Conservation (phyloP, 306 rosid genomes). For the Ziziphus jujuba region DNA sequence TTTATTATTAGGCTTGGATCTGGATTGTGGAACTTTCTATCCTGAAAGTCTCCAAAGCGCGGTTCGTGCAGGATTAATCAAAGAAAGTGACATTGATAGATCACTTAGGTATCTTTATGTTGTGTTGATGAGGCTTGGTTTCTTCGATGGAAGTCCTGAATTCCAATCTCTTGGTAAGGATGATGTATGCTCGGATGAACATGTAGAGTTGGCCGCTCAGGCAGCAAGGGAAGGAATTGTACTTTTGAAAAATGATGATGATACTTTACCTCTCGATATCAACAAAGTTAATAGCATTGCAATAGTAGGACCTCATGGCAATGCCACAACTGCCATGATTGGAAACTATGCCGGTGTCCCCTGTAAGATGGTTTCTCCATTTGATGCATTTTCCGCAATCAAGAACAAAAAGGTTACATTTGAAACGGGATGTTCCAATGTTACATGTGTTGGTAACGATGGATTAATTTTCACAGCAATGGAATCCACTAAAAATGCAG, state of each 20-base stretch:
- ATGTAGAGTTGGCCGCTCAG: slow-evolving; percentile 22
- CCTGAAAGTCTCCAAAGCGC: slow-evolving; percentile 5
- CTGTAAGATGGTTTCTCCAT: slow-evolving; percentile 12
- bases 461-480: slow-evolving; percentile 9
- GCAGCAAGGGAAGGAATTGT: slow-evolving; percentile 36
- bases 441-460: slow-evolving; percentile 5
- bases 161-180: slow-evolving; percentile 9
- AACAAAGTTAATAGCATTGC: not conserved
- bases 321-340: slow-evolving; percentile 24
- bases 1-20: slow-evolving; percentile 6
- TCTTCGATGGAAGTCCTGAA: slow-evolving; percentile 21
- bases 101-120: slow-evolving; percentile 10
- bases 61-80: slow-evolving; percentile 12
- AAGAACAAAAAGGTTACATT: slow-evolving; percentile 9
- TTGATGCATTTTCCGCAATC: slow-evolving; percentile 12
- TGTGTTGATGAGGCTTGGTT: slow-evolving; percentile 25
- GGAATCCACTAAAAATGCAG: slow-evolving; percentile 2
- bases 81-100: slow-evolving; percentile 17
- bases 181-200: slow-evolving; percentile 16
- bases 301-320: slow-evolving; percentile 31
- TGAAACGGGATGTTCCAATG: slow-evolving; percentile 22
- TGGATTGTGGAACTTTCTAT: slow-evolving; percentile 24
- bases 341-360: slow-evolving; percentile 32
- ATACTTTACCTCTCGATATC: slow-evolving; percentile 10
- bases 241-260: slow-evolving; percentile 19